Percentiles rank a stretch among this genome's conserved stretches.
Conservation (phyloP, 176 grass and related monocot genomes). For the Hyparrhenia diplandra region DNA sequence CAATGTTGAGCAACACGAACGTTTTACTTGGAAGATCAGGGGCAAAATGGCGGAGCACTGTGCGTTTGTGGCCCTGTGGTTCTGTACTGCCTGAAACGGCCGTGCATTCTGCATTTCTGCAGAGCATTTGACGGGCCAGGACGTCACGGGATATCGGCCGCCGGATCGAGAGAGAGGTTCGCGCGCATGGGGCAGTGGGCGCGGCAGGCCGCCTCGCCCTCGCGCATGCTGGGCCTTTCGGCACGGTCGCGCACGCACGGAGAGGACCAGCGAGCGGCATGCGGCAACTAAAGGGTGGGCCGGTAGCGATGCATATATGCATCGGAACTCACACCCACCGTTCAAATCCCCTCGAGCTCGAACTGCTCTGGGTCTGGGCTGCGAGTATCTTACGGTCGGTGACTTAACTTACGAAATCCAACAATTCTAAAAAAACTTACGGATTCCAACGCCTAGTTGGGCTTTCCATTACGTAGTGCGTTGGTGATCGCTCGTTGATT, state of each 20-base stretch:
- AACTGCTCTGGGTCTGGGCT: background rate
- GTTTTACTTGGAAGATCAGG: background rate
- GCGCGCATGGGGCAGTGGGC: no score
- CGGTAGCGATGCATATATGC: background rate
- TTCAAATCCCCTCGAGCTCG: slow-evolving; percentile 28
- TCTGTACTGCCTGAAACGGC: background rate
- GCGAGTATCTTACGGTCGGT: background rate
- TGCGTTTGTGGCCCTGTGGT: background rate
- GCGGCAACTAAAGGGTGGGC: background rate
- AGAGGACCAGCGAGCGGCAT: no score
- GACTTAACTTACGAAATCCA: no score
- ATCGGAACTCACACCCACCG: background rate
- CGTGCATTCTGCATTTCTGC: background rate
- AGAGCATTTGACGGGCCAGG: background rate
- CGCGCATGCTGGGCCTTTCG: no score
- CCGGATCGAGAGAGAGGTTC: no score
- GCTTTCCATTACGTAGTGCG: background rate
- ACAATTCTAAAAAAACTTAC: no score
- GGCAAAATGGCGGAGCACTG: background rate
- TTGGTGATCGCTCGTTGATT: no score
- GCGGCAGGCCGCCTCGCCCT: no score
- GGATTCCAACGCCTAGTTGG: background rate
- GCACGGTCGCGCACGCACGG: no score
- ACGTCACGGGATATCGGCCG: no score
- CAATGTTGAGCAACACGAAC: no score